Conservation (phyloP, 169 alveolate genomes). For the Eimeria praecox region DNA sequence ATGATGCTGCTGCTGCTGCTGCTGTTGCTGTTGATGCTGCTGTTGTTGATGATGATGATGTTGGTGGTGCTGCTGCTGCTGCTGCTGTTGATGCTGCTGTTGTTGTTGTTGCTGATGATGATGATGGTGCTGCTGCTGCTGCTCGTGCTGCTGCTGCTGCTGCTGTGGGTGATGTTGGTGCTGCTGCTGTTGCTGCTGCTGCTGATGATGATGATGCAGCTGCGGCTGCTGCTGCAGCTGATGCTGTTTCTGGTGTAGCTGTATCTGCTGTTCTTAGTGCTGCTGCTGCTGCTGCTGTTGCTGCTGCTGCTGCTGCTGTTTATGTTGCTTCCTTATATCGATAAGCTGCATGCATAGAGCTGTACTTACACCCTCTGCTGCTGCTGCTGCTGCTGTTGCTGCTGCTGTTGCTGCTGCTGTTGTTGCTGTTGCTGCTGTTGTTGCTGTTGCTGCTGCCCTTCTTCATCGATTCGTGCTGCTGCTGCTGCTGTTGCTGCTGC, state of each 20-base stretch:
- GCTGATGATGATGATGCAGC: neutral
- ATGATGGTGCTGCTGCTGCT: neutral
- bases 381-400: neutral
- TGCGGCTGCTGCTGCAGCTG: neutral
- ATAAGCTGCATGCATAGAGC: too few relatives aligned
- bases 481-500: slow-evolving; percentile 33
- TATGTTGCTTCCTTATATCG: too few relatives aligned
- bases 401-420: neutral
- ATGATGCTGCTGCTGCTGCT: neutral
- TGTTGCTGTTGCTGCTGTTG: neutral
- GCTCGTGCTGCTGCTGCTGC: neutral
- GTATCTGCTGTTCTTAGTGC: too few relatives aligned
- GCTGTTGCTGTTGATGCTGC: slow-evolving; percentile 39
- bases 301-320: neutral
- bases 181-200: slow-evolving; percentile 2
- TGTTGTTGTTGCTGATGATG: neutral
- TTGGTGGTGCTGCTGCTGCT: neutral
- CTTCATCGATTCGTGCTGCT: too few relatives aligned
- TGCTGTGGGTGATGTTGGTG: neutral
- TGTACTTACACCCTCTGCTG: too few relatives aligned
- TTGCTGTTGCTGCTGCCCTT: neutral
- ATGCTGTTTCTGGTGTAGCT: neutral
- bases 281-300: neutral
- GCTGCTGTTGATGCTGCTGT: slow-evolving; percentile 7
- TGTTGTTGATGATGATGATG: slow-evolving; percentile 2